Percentiles rank a stretch among this genome's conserved stretches.
These are phyloP conservation scores for Geotrichum carabidarum DNA, from an alignment of 1,139 yeast genomes.

Conservation along the genomic window DNA sequence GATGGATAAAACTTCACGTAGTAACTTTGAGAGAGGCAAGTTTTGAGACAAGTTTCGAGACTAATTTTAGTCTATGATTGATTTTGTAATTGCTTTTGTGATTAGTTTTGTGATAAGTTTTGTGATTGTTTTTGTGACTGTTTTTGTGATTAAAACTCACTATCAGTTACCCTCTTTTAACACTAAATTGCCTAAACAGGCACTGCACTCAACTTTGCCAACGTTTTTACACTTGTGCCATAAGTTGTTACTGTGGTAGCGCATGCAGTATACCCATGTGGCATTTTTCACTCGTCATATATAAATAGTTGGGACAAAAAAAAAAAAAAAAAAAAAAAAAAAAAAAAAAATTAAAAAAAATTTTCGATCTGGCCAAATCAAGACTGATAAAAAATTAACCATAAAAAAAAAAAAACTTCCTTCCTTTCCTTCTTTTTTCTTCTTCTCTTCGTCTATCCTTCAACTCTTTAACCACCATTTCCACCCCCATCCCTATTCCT, in stretches of 20 bases:
- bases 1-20: too few species aligned
- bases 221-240: neutral
- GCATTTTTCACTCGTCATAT: neutral
- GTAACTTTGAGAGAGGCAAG: too few species aligned
- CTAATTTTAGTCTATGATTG: too few species aligned
- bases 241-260: neutral
- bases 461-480: neutral
- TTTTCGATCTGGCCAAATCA: neutral
- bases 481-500: neutral
- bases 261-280: neutral
- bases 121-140: neutral
- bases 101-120: neutral
- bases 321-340: neutral
- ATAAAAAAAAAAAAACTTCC: constrained; percentile 14
- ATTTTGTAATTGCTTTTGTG: neutral
- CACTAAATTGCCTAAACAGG: neutral
- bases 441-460: constrained; percentile 12
- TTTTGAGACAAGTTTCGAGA: too few species aligned
- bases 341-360: neutral
- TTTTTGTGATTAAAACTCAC: neutral
- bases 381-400: neutral
- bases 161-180: neutral
- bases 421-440: constrained; percentile 19
- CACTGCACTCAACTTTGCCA: neutral
- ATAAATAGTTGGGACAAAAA: too few species aligned